phyloP scores from a whole-genome alignment of 2,329 filamentous ascomycete genomes.

The Botrytis squamosa region DNA sequence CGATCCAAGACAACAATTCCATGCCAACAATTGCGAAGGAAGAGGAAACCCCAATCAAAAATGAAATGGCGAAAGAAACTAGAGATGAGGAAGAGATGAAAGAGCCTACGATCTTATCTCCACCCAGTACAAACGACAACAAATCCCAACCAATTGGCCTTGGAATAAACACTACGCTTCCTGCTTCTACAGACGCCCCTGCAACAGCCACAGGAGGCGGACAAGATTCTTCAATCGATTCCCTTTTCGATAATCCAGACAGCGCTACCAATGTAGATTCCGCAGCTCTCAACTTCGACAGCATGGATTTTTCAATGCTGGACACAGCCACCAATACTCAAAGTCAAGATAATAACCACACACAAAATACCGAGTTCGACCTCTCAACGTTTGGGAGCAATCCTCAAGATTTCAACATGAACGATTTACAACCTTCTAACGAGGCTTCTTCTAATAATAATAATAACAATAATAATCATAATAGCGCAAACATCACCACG shows the following conservation, averaged over 20 bases:
- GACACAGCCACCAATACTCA: slow-evolving; percentile 26
- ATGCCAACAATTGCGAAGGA: neutral
- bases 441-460: slow-evolving; percentile 21
- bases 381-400: slow-evolving; percentile 36
- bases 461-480: neutral
- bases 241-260: slow-evolving; percentile 34
- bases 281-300: slow-evolving; percentile 33
- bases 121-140: slow-evolving; percentile 27
- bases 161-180: slow-evolving; percentile 32
- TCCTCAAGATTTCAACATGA: slow-evolving; percentile 45
- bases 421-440: slow-evolving; percentile 31
- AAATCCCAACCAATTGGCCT: slow-evolving; percentile 30
- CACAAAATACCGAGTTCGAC: slow-evolving; percentile 36
- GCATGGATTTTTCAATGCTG: slow-evolving; percentile 34
- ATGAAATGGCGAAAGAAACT: slow-evolving; percentile 26
- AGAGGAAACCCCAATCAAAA: slow-evolving; percentile 4
- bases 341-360: slow-evolving; percentile 28
- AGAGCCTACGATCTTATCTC: slow-evolving; percentile 25
- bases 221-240: slow-evolving; percentile 35
- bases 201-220: slow-evolving; percentile 25
- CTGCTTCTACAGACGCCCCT: slow-evolving; percentile 19
- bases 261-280: slow-evolving; percentile 26
- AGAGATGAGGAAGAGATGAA: slow-evolving; percentile 15
- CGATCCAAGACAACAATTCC: slow-evolving; percentile 10
- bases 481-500: slow-evolving; percentile 22